Conservation (phyloP, 257 asterid genomes). For the Petunia secreta region DNA sequence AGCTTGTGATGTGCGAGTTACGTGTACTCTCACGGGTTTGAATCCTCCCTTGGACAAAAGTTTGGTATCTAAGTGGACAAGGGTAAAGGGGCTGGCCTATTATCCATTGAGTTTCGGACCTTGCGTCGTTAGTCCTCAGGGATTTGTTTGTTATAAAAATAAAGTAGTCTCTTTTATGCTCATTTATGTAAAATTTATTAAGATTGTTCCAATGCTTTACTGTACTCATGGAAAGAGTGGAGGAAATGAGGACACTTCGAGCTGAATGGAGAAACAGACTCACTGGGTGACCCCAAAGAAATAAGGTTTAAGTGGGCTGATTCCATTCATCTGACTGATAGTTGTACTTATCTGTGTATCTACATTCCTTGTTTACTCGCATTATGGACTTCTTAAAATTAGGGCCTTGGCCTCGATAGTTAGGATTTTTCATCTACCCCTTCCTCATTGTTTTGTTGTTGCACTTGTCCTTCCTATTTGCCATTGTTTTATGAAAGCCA, state of each 20-base stretch:
- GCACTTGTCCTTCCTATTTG: background rate
- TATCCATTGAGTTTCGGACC: too few species aligned
- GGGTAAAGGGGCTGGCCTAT: too few species aligned
- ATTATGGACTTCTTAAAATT: background rate
- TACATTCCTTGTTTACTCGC: background rate
- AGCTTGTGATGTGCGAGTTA: too few species aligned
- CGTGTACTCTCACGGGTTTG: too few species aligned
- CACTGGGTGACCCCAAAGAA: background rate
- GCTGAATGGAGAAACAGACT: background rate
- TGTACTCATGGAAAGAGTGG: background rate
- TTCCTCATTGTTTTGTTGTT: background rate
- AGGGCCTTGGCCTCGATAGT: background rate
- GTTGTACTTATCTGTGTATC: background rate
- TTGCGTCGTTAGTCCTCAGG: too few species aligned
- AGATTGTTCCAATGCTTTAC: background rate
- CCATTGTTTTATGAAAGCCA: background rate
- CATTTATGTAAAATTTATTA: background rate
- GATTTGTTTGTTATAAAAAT: too few species aligned
- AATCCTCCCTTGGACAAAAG: too few species aligned
- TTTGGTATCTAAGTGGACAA: too few species aligned
- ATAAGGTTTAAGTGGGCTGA: slow-evolving; percentile 9
- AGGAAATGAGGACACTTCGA: background rate
- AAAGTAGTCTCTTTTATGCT: background rate
- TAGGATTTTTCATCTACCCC: background rate
- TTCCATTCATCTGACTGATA: background rate